Conservation (phyloP, 805 yeast species). For the Ogataea trehalophila region DNA sequence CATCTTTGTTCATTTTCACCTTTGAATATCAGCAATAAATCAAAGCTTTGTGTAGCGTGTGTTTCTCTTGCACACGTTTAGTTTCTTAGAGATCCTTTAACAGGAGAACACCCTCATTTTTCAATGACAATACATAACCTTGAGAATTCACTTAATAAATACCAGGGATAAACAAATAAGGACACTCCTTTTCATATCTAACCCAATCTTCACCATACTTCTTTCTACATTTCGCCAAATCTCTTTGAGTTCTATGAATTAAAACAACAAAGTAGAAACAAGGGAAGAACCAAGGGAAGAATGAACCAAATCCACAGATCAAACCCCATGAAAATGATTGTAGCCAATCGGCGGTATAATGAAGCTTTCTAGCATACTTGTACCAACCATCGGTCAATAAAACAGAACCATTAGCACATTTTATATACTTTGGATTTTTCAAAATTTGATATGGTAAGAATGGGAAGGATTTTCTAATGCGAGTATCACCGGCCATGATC, state of each 20-base stretch:
- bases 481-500: slow-evolving; percentile 71
- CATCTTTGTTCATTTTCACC: too few species aligned
- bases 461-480: slow-evolving; percentile 85
- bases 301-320: slow-evolving; percentile 80
- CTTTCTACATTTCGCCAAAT: slow-evolving; percentile 72
- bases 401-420: slow-evolving; percentile 78
- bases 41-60: too few species aligned
- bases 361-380: slow-evolving; percentile 86
- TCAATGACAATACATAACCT: background rate
- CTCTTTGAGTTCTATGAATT: slow-evolving; percentile 85
- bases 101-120: too few species aligned
- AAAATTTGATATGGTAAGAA: slow-evolving; percentile 81
- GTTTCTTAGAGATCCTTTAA: too few species aligned
- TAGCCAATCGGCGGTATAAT: slow-evolving; percentile 90
- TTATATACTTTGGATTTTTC: slow-evolving; percentile 78
- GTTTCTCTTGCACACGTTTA: too few species aligned
- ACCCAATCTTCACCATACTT: slow-evolving; percentile 97
- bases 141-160: slow-evolving; percentile 42
- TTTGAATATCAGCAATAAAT: too few species aligned
- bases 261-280: slow-evolving; percentile 82
- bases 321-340: slow-evolving; percentile 92
- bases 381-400: slow-evolving; percentile 94
- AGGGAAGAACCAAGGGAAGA: slow-evolving; percentile 97
- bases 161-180: slow-evolving; percentile 87
- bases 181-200: slow-evolving; percentile 78